Percentiles rank a stretch among this genome's conserved stretches.
These are phyloP conservation scores for Aspergillus costaricaensis DNA, from an alignment of 2,329 filamentous ascomycete genomes.

Conservation along the genomic window DNA sequence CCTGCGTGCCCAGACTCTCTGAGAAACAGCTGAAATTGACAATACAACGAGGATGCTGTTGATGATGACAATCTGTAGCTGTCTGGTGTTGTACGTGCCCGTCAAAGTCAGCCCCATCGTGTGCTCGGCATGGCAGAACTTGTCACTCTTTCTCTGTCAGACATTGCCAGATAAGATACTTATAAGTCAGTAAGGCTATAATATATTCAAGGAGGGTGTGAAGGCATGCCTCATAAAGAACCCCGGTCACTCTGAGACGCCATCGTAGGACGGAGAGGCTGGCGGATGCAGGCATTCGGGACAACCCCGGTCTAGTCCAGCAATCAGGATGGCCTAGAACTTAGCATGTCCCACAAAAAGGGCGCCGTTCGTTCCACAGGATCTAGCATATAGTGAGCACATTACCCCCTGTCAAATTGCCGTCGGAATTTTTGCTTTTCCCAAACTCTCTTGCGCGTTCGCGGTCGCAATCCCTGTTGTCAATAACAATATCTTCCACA, in stretches of 20 bases:
- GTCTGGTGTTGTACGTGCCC: constrained; percentile 1
- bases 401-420: neutral
- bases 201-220: too few species aligned
- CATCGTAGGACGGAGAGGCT: neutral
- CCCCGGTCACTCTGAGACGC: neutral
- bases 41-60: neutral
- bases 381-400: neutral
- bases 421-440: neutral
- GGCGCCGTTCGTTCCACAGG: neutral
- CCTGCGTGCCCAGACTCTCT: neutral
- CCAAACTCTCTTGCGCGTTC: neutral
- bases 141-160: too few species aligned
- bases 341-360: neutral
- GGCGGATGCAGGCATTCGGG: neutral
- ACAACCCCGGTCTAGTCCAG: neutral
- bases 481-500: too few species aligned
- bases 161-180: too few species aligned
- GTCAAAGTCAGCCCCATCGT: constrained; percentile 1
- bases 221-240: too few species aligned
- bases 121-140: neutral
- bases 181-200: too few species aligned
- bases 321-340: neutral
- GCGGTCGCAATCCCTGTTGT: neutral
- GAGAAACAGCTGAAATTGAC: neutral
- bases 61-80: neutral